Conservation (phyloP, 106 monocot species). For the Dioscorea zingiberensis region DNA sequence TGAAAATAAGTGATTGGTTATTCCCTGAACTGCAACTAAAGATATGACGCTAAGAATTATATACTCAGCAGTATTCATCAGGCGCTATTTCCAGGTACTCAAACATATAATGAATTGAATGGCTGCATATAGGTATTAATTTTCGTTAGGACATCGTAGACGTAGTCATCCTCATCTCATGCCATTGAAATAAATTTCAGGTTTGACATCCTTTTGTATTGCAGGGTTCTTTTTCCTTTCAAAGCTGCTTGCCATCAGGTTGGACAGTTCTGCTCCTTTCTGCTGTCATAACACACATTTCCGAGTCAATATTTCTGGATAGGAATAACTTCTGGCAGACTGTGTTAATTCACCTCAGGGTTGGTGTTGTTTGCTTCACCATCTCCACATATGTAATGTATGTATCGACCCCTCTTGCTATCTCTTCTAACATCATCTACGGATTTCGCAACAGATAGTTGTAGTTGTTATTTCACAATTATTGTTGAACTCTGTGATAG, state of each 20-base stretch:
- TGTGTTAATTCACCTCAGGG: conserved; percentile 48
- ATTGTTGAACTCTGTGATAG: neutral
- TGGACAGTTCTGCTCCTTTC: conserved; percentile 62
- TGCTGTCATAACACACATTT: conserved; percentile 38
- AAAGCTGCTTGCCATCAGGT: conserved; percentile 73
- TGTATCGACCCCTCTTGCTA: conserved; percentile 10
- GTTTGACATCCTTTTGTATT: conserved; percentile 3
- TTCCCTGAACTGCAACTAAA: conserved; percentile 36
- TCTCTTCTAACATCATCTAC: neutral
- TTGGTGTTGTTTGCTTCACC: conserved; percentile 60
- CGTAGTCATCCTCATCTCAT: neutral
- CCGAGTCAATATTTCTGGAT: conserved; percentile 67
- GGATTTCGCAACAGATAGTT: no score
- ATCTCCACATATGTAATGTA: conserved; percentile 64
- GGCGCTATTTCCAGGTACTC: conserved; percentile 62
- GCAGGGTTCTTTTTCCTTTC: conserved; percentile 74
- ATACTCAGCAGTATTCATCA: conserved; percentile 79
- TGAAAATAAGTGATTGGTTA: neutral
- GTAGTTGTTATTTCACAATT: neutral
- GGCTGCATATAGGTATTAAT: neutral
- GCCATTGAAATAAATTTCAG: neutral
- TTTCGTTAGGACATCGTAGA: neutral
- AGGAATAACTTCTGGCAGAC: conserved; percentile 74
- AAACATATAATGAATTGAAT: neutral
- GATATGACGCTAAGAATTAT: conserved; percentile 83